Conservation (phyloP, 148 eudicot genomes). For the Rhododendron henanense region DNA sequence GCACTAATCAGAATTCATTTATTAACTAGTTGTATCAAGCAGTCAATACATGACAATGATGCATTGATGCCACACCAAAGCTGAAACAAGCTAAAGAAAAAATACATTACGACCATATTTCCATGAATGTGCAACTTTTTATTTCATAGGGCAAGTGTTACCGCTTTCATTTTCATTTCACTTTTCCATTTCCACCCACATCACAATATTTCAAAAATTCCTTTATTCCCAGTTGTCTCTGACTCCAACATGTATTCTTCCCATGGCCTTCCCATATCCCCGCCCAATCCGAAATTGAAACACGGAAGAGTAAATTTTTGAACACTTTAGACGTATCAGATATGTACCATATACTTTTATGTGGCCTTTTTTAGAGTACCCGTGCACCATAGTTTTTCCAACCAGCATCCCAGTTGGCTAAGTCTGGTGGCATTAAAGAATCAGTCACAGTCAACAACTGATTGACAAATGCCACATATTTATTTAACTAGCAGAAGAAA, state of each 20-base stretch:
- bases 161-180: not conserved
- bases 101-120: not conserved
- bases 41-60: not conserved
- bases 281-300: not conserved
- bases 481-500: not conserved
- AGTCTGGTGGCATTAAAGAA: not conserved
- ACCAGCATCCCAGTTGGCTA: too few relatives aligned
- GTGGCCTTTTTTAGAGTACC: not conserved
- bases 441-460: not conserved
- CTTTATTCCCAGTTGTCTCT: not conserved
- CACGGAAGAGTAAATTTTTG: not conserved
- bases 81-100: not conserved
- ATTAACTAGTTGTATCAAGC: not conserved
- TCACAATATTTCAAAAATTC: not conserved
- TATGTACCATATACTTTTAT: not conserved
- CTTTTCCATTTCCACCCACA: not conserved
- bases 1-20: not conserved
- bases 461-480: not conserved
- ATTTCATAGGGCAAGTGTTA: not conserved
- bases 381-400: not conserved
- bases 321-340: not conserved
- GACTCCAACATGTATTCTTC: not conserved
- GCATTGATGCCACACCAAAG: not conserved
- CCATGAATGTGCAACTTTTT: not conserved
- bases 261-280: not conserved